Evolutionary conservation across 2,329 filamentous ascomycete genomes (phyloP), one percentile per base, ranked within the genome.

Genomic region (Curvularia sp.): DNA sequence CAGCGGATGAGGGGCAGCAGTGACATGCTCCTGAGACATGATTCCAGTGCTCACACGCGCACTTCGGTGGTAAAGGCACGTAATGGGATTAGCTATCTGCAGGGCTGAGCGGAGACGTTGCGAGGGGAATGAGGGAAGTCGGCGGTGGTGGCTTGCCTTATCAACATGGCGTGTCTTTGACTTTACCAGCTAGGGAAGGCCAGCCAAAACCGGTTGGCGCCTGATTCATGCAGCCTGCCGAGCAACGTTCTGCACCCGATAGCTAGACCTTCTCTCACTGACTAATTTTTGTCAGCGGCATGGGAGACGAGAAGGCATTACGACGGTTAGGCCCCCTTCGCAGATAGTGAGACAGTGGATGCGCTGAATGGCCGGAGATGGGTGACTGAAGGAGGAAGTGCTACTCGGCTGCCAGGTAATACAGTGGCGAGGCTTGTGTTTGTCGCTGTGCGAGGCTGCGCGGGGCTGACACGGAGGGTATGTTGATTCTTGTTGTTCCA

Each of bases 131-230:
- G 28, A 47, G 44, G 44, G 39, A 43, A 39, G 38, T 22, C 24
- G 33, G 26, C 8, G n/a, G 38, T 44, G 55, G 64, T 64, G 64
- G 63, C 64, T 54, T 64, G 51, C 43, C 48, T 55, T 46, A 53
- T 55, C 50, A 51, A 43, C 50, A 44, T 46, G 49, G 55, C 53
- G 60, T 50, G 54, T 38, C 52, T 44, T 26, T 43, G 55, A 55
- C 48, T 52, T 58, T 43, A 22, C 62, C 62, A 15, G 52, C 57
- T 55, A 30, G 53, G 58, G 63, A 61, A 65, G 64, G 63, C 54
- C 51, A 39, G 49, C 35, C 42, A 15, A 42, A 57, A 28, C 12
- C 4, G 26, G 49, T 52, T 48, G 43, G 57, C 22, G 39, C 53
- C 26, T 15, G 22, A 33, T 22, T 53, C 28, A 33, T 31, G 41